Evolutionary conservation across 768 basidiomycete genomes (phyloP).

Genomic region (Termitomyces sp.): DNA sequence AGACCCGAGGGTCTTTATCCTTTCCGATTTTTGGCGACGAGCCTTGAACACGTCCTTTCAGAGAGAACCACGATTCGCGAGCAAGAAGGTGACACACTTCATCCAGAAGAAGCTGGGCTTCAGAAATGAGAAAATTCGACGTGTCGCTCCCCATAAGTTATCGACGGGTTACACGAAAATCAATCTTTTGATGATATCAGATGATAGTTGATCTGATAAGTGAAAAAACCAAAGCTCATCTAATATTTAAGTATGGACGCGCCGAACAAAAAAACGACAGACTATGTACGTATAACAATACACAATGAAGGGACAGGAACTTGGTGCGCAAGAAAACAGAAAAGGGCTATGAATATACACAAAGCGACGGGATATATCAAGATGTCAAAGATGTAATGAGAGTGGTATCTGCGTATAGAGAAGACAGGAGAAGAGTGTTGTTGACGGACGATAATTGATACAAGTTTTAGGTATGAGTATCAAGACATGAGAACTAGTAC

Average conservation of each 20-base stretch:
- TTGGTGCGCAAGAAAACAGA: slow-evolving; percentile 5
- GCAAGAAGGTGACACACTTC: slow-evolving; percentile 37
- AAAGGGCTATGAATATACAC: slow-evolving; percentile 15
- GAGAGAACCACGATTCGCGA: slow-evolving; percentile 3
- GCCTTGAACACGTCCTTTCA: slow-evolving; percentile 37
- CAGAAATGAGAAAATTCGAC: slow-evolving; percentile 66
- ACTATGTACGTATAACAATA: slow-evolving; percentile 15
- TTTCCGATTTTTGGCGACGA: slow-evolving; percentile 69
- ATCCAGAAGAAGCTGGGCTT: slow-evolving; percentile 63
- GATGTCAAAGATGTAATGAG: not conserved
- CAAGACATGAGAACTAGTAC: not conserved
- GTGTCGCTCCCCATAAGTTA: slow-evolving; percentile 24
- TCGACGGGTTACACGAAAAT: not conserved
- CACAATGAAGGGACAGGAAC: slow-evolving; percentile 5
- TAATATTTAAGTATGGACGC: too few relatives aligned
- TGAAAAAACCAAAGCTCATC: not conserved
- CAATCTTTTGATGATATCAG: too few relatives aligned
- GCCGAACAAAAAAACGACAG: too few relatives aligned
- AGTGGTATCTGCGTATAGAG: not conserved
- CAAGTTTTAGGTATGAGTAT: slow-evolving; percentile 5
- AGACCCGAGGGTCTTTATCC: slow-evolving; percentile 66
- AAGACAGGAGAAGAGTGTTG: not conserved
- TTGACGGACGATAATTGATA: slow-evolving; percentile 8
- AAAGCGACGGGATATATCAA: slow-evolving; percentile 11
- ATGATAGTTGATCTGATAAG: too few relatives aligned